These are phyloP conservation scores for Gentiana macrophylla DNA, from an alignment of 257 asterid species.

Conservation along the genomic window DNA sequence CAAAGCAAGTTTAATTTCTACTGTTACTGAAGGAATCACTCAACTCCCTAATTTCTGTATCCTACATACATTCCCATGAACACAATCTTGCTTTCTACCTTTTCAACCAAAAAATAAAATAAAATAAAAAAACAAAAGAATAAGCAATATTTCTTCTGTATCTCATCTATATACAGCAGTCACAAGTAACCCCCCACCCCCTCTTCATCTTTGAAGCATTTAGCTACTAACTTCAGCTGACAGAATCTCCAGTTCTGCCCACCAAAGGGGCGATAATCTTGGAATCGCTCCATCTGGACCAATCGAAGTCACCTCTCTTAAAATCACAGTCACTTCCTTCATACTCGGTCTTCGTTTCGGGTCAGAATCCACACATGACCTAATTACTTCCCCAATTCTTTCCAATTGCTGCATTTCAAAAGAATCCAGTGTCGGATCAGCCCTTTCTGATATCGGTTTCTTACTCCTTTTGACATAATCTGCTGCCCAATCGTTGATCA, in stretches of 20 bases:
- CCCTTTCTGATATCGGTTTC: slow-evolving; percentile 26
- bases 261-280: slow-evolving; percentile 68
- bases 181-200: slow-evolving; percentile 3
- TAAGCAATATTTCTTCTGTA: neutral
- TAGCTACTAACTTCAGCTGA: slow-evolving; percentile 29
- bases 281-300: slow-evolving; percentile 66
- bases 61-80: too few species aligned
- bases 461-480: slow-evolving; percentile 38
- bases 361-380: slow-evolving; percentile 38
- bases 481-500: slow-evolving; percentile 52
- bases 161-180: slow-evolving; percentile 10
- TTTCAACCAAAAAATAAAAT: too few species aligned
- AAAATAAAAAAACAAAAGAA: too few species aligned
- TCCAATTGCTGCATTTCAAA: slow-evolving; percentile 36
- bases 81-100: too few species aligned
- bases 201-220: slow-evolving; percentile 1
- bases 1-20: too few species aligned
- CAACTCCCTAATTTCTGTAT: too few species aligned
- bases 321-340: slow-evolving; percentile 34
- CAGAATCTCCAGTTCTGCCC: slow-evolving; percentile 86
- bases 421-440: slow-evolving; percentile 54
- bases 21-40: too few species aligned
- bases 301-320: slow-evolving; percentile 62
- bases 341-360: slow-evolving; percentile 38
- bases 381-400: slow-evolving; percentile 40